A percentile compares a stretch with the other conserved stretches of the same genome.
Conservation (phyloP, 139 green algal species). For the Chlamydomonas sp. region DNA sequence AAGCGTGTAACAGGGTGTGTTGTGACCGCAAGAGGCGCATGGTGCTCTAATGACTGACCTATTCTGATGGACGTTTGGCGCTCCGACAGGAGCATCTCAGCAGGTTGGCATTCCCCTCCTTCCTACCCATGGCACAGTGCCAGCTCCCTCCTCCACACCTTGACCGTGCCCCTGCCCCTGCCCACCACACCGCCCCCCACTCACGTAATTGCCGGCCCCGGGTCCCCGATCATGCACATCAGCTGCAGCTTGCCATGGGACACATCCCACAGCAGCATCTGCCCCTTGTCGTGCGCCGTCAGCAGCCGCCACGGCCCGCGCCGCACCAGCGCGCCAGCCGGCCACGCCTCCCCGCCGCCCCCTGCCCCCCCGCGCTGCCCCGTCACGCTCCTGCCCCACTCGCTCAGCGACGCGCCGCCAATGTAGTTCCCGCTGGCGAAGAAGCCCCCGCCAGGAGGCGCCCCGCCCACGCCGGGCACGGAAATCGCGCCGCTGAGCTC, state of each 20-base stretch:
- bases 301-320: constrained; percentile 17
- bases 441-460: no score
- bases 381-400: no score
- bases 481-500: not conserved
- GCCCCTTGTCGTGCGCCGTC: constrained; percentile 18
- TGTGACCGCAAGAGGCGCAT: no score
- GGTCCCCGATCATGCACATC: constrained; percentile 17
- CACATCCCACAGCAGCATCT: constrained; percentile 39
- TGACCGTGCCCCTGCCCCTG: not conserved
- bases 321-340: not conserved
- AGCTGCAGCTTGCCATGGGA: constrained; percentile 20
- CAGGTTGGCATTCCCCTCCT: no score
- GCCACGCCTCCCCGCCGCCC: not conserved
- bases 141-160: not conserved
- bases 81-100: no score
- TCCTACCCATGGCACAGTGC: no score
- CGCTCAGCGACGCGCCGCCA: no score
- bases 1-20: no score
- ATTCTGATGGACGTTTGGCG: no score
- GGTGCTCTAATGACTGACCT: no score
- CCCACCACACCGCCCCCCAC: not conserved
- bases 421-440: no score
- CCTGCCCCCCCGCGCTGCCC: not conserved
- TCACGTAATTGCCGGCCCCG: constrained; percentile 12
- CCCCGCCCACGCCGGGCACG: no score